Conservation (phyloP, 1,284 basidiomycete species). For the Malassezia vespertilionis region DNA sequence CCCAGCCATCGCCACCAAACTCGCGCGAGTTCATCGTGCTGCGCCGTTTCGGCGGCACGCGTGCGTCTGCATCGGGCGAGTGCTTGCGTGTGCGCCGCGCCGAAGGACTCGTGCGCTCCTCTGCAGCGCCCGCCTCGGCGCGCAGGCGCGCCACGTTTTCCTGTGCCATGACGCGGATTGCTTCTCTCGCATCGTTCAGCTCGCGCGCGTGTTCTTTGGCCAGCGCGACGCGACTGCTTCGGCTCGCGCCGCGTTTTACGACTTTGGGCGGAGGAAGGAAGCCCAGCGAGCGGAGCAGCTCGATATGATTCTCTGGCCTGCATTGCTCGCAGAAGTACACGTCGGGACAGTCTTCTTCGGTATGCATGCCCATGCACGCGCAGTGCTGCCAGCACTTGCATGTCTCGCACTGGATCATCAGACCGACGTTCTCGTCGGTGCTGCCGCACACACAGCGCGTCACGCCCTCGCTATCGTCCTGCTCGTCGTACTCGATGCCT, state of each 20-base stretch:
- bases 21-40: conserved; percentile 88
- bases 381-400: conserved; percentile 99
- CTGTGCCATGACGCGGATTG: conserved; percentile 32
- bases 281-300: conserved; percentile 39
- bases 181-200: conserved; percentile 42
- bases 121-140: conserved; percentile 17
- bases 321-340: conserved; percentile 84
- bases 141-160: conserved; percentile 37
- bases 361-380: conserved; percentile 83
- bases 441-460: conserved; percentile 90
- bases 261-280: conserved; percentile 24
- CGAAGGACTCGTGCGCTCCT: conserved; percentile 1
- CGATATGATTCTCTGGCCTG: conserved; percentile 66
- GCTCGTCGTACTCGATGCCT: conserved; percentile 45
- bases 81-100: conserved; percentile 4
- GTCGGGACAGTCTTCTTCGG: conserved; percentile 58
- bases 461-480: conserved; percentile 62
- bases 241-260: conserved; percentile 29
- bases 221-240: conserved; percentile 3
- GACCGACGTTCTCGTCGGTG: conserved; percentile 55
- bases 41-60: conserved; percentile 46
- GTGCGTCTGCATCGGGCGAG: background rate
- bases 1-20: conserved; percentile 78
- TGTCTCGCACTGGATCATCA: conserved; percentile 94
- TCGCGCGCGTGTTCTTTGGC: conserved; percentile 30